Conservation (phyloP, 2,329 filamentous ascomycete genomes). For the Aspergillus hiratsukae region DNA sequence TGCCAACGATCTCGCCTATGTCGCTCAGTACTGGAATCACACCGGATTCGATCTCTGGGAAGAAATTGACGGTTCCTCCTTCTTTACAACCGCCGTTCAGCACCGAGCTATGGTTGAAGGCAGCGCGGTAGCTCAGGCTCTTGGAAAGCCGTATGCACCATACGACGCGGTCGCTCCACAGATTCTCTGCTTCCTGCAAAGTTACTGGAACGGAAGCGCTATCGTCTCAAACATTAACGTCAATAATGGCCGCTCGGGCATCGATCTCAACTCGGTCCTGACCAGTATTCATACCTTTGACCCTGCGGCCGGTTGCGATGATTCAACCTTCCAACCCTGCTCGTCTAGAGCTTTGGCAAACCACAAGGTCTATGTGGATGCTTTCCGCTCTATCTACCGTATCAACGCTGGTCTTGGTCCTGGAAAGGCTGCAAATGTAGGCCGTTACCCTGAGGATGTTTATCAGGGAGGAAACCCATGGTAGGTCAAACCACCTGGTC, state of each 20-base stretch:
- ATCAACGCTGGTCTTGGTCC: slow-evolving; percentile 40
- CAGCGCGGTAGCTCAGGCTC: slow-evolving; percentile 55
- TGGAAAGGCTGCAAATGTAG: slow-evolving; percentile 38
- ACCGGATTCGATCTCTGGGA: slow-evolving; percentile 74
- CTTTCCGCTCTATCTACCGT: slow-evolving; percentile 64
- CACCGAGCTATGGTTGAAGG: slow-evolving; percentile 60
- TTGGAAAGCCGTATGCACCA: slow-evolving; percentile 55
- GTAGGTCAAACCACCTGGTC: slow-evolving; percentile 47
- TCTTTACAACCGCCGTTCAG: slow-evolving; percentile 67
- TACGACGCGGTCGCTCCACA: slow-evolving; percentile 62
- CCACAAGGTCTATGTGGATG: slow-evolving; percentile 68
- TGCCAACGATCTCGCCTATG: slow-evolving; percentile 68
- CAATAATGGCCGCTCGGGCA: slow-evolving; percentile 59
- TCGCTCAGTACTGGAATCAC: slow-evolving; percentile 45
- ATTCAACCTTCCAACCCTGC: slow-evolving; percentile 68
- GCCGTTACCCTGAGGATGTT: slow-evolving; percentile 63
- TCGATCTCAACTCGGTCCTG: slow-evolving; percentile 64
- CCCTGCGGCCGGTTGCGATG: slow-evolving; percentile 22
- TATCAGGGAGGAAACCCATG: slow-evolving; percentile 76
- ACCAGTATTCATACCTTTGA: slow-evolving; percentile 37
- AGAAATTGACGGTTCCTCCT: slow-evolving; percentile 68
- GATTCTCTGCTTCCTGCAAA: slow-evolving; percentile 66
- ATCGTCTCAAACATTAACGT: slow-evolving; percentile 57
- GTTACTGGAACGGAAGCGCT: slow-evolving; percentile 64
- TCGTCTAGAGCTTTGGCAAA: slow-evolving; percentile 63